Conservation (phyloP, 2,329 filamentous ascomycete genomes). For the Teratosphaeria viscida region DNA sequence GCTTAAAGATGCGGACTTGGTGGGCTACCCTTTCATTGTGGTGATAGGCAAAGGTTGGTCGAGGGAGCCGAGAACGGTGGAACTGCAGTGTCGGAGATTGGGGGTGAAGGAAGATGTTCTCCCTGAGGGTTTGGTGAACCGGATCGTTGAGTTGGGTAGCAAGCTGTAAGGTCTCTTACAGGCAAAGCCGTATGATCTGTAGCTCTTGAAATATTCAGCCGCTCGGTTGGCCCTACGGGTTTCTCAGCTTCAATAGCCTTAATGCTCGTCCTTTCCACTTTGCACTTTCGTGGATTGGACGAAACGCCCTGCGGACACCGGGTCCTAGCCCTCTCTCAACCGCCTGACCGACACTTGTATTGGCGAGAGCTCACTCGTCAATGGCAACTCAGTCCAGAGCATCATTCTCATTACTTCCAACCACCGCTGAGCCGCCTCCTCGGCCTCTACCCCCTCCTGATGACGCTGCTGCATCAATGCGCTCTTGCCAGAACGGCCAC, state of each 20-base stretch:
- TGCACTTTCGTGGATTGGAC: too few species aligned
- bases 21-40: constrained; percentile 77
- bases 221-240: too few species aligned
- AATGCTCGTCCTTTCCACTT: too few species aligned
- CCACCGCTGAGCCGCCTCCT: neutral
- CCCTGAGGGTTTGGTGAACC: neutral
- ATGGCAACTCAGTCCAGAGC: neutral
- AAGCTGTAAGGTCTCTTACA: neutral
- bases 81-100: constrained; percentile 68
- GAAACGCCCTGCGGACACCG: too few species aligned
- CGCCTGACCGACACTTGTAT: neutral
- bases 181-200: too few species aligned
- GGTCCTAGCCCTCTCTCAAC: neutral
- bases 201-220: too few species aligned
- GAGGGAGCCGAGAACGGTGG: constrained; percentile 41
- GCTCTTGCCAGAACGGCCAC: neutral
- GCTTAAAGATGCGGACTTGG: constrained; percentile 75
- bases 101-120: constrained; percentile 46
- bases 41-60: constrained; percentile 65
- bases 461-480: neutral
- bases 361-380: too few species aligned
- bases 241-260: too few species aligned
- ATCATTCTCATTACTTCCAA: neutral
- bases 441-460: neutral
- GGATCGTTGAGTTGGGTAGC: neutral